Evolutionary conservation across 495 filamentous ascomycete genomes (phyloP).

Genomic region (Daldinia bambusicola): DNA sequence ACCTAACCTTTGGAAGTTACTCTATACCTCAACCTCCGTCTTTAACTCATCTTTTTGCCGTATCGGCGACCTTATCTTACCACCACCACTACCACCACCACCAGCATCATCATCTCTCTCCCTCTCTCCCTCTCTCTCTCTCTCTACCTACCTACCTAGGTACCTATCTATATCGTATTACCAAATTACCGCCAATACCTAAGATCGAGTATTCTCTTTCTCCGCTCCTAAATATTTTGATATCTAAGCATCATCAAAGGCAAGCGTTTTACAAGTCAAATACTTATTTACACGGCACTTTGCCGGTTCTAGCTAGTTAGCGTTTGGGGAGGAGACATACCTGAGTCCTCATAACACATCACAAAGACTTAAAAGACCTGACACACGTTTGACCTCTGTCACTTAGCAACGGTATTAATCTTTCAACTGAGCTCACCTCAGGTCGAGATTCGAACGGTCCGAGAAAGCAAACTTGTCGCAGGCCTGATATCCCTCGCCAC

Average conservation of each 20-base stretch:
- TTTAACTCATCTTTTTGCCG: slow-evolving; percentile 4
- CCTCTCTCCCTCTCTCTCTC: no score
- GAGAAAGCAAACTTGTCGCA: slow-evolving; percentile 3
- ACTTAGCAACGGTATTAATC: slow-evolving; percentile 27
- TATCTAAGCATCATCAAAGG: slow-evolving; percentile 30
- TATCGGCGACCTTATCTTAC: slow-evolving; percentile 9
- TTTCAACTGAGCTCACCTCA: slow-evolving; percentile 12
- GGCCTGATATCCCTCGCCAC: slow-evolving; percentile 12
- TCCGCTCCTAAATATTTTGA: slow-evolving; percentile 20
- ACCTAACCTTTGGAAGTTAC: not conserved
- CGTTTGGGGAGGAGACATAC: slow-evolving; percentile 3
- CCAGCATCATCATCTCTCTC: not conserved
- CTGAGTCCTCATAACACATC: not conserved
- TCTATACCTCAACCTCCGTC: slow-evolving; percentile 13
- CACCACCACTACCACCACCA: not conserved
- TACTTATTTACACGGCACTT: slow-evolving; percentile 12
- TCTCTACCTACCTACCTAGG: not conserved
- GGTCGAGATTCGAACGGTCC: slow-evolving; percentile 4
- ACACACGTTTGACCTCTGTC: slow-evolving; percentile 11
- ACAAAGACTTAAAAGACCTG: not conserved
- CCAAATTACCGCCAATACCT: slow-evolving; percentile 17
- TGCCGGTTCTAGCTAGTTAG: slow-evolving; percentile 12
- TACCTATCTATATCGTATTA: slow-evolving; percentile 18
- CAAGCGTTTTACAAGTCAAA: slow-evolving; percentile 18
- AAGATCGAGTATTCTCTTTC: not conserved